Percentiles rank a stretch among this genome's conserved stretches.
These are phyloP conservation scores for Butyriboletus loyo DNA, from an alignment of 768 basidiomycete genomes.

Conservation along the genomic window DNA sequence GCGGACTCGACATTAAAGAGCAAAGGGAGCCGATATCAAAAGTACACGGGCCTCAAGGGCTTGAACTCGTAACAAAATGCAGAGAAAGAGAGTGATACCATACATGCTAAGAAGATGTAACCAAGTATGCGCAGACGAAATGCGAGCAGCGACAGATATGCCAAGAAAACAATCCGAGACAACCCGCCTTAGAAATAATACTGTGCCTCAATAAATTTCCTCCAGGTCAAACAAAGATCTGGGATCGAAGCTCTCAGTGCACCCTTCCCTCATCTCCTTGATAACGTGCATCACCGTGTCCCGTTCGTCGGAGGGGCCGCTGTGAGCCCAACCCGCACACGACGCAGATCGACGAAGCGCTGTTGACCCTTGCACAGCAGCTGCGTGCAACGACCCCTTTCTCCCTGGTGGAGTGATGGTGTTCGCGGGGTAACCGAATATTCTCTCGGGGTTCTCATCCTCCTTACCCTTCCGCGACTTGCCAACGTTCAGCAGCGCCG, in stretches of 20 bases:
- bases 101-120: too few relatives aligned
- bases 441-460: not conserved
- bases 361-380: not conserved
- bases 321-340: constrained; percentile 11
- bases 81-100: too few relatives aligned
- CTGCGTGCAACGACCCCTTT: constrained; percentile 15
- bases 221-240: constrained; percentile 13
- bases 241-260: constrained; percentile 15
- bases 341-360: constrained; percentile 28
- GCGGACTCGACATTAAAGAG: too few relatives aligned
- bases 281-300: constrained; percentile 16
- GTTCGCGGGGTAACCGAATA: constrained; percentile 20
- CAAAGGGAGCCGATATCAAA: too few relatives aligned
- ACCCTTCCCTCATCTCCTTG: constrained; percentile 19
- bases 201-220: constrained; percentile 2
- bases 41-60: too few relatives aligned
- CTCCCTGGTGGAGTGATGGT: constrained; percentile 4
- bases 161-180: constrained; percentile 2
- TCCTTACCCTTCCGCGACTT: constrained; percentile 2
- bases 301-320: not conserved
- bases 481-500: constrained; percentile 5
- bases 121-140: not conserved
- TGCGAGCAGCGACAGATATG: not conserved
- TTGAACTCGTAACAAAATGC: too few relatives aligned
- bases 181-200: not conserved